Evolutionary conservation across 352 stramenopile species (phyloP), one percentile per base, ranked within the genome.

Genomic region (Phytopythium delawarense): DNA sequence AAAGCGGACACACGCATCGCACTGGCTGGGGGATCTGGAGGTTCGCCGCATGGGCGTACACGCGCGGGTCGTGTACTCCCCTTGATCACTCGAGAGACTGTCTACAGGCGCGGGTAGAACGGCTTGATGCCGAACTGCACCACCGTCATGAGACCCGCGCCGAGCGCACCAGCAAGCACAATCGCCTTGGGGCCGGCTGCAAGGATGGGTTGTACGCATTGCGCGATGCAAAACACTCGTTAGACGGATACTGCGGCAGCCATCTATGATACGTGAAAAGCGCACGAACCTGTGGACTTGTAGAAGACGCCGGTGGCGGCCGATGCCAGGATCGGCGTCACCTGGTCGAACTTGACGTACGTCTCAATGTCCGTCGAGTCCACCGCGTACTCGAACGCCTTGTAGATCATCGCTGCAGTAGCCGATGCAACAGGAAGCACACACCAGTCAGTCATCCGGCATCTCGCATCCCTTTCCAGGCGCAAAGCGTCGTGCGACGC

Each of bases 81-180:
- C 23, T 32, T 12, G 35, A 23, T n/a, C 34, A n/a, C 4, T 40
- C 35, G 56, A 68, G 5, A 32, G 37, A 35, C 34, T 57, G 25
- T 84, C 73, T 90, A 89, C 53, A 92, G 74, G 62, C 81, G 83
- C 44, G 84, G 81, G 66, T 91, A 91, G 67, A 91, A 91, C 30
- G 84, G 84, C 68, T 93, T 91, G 59, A 93, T 80, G 44, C 86
- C 86, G 67, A 95, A 92, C 72, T 95, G 86, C 55, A 93, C 76
- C 46, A 90, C 73, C 18, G 79, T 88, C 86, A 95, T 95, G 63
- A 93, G 70, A 9, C 85, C 80, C 15, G 86, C 84, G 42, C 86
- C 86, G 11, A 95, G 75, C 5, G 79, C 84, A 34, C 84, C 84
- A n/a, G 86, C 86, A 48, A 95, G 73, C 45, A 95, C 68, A 78